Evolutionary conservation across 2,329 filamentous ascomycete species (phyloP), one percentile per base, ranked within the genome.

Genomic region (Stachybotrys chlorohalonatus): DNA sequence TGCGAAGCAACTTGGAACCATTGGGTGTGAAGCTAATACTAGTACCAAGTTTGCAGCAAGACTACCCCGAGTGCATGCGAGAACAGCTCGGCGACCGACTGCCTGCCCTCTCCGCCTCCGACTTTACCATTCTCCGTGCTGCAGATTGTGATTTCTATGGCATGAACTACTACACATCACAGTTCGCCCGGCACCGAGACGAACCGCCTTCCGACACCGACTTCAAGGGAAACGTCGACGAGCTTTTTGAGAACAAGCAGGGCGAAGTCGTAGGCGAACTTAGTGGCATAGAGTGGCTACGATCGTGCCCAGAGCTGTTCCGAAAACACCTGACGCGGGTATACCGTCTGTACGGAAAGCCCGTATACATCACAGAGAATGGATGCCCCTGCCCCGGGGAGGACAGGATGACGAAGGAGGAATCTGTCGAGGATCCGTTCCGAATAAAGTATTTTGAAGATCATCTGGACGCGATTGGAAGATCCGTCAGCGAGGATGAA

Each of bases 91-190:
- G 66, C 16, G 36, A 55, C 0, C 62, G 70, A 0, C 59, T 72
- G 0, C 70, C 68, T 0, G 5, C 49, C 0, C 70, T 71, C 32
- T 63, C 68, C 1, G 39, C 55, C 0, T 55, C 56, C 0, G 70
- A 72, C 5, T 58, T 66, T 31, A 51, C 54, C 6, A 52, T 69
- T 0, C 59, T 71, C 0, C 51, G 56, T 1, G 58, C 59, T 4
- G 61, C 63, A 0, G 60, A 64, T 7, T 63, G 60, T 4, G 65
- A 68, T 52, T 73, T 73, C 52, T 73, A 72, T 55, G 70, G 70
- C 48, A 73, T 73, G 69, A 72, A 73, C 58, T 69, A 68, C 55
- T 74, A 74, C 64, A 72, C 71, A 0, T 67, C 68, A 0, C 67
- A 70, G 53, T 73, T 65, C 53, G 67, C 68, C 1, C 63, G 62